Evolutionary conservation across 371 early-diverging fungal species (phyloP), one percentile per base, ranked within the genome.

Genomic region (Mortierella sp.): DNA sequence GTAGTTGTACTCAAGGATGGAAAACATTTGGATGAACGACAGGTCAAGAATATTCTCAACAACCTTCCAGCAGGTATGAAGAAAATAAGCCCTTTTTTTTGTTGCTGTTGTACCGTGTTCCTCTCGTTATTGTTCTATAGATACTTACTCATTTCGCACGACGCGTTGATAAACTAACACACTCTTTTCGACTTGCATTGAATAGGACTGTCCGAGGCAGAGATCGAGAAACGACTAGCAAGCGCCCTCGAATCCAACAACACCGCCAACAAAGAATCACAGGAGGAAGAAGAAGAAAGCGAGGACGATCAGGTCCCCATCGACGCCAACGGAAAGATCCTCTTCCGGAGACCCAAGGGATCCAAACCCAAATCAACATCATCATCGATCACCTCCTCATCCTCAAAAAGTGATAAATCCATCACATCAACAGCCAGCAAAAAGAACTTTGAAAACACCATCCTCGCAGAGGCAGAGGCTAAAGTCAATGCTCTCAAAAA

Each of bases 11-110:
- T 85, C 50, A 85, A 85, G 47, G 86, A 85, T 45, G 71, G 80
- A 10, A 85, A 85, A 31, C 86, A 85, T 72, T 45, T 85, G 73
- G 86, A 85, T 82, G 86, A 85, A 70, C 79, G 86, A 26, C 86
- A 85, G 55, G 86, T 81, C 44, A 76, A 79, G 21, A 85, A 85
- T 65, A 55, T 85, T 0, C 70, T 85, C 11, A 85, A 81, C 28
- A 82, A 85, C 72, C 79, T 85, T 34, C 86, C 86, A 26, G 77
- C 82, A 72, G 86, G 86, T 82, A 81, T 42, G 50, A 50, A 16
- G 48, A 48, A 31, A 63, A 38, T 38, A 38, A 38, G 42, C 42
- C 5, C 42, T 38, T 38, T 38, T 38, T 38, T 38, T 38, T 38
- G 5, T 0, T 0, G 13, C 16, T 5, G 52, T 11, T 14, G 52